Evolutionary conservation across 1,139 yeast genomes (phyloP).

Genomic region (Candida gigantensis): DNA sequence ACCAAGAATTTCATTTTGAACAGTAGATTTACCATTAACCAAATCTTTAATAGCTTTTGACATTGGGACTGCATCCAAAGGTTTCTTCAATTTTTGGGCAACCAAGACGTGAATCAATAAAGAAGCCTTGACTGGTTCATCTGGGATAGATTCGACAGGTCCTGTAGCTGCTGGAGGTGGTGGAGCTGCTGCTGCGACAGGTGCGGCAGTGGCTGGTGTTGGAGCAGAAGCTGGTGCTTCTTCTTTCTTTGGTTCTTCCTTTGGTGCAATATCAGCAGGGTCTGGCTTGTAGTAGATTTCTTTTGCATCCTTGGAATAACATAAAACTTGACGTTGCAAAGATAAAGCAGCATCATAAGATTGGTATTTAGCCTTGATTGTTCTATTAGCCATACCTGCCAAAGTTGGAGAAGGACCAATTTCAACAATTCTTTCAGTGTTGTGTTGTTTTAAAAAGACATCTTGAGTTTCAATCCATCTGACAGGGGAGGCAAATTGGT

Average conservation of each 20-base stretch:
- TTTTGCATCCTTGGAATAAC: slow-evolving; percentile 93
- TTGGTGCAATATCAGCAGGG: slow-evolving; percentile 59
- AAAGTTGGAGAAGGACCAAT: slow-evolving; percentile 98
- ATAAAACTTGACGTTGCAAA: slow-evolving; percentile 92
- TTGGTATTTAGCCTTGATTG: slow-evolving; percentile 94
- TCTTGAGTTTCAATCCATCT: slow-evolving; percentile 99
- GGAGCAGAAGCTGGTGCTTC: slow-evolving; percentile 35
- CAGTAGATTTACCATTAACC: slow-evolving; percentile 97
- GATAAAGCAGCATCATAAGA: slow-evolving; percentile 97
- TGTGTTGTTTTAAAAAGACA: slow-evolving; percentile 89
- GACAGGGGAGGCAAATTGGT: slow-evolving; percentile 98
- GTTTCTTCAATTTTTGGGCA: slow-evolving; percentile 92
- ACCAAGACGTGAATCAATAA: slow-evolving; percentile 85
- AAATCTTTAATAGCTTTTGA: slow-evolving; percentile 93
- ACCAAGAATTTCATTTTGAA: slow-evolving; percentile 97
- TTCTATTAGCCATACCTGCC: slow-evolving; percentile 98
- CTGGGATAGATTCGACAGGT: slow-evolving; percentile 81
- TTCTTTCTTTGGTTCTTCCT: slow-evolving; percentile 20
- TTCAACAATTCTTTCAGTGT: slow-evolving; percentile 96
- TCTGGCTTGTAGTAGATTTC: slow-evolving; percentile 96
- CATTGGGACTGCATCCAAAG: slow-evolving; percentile 82
- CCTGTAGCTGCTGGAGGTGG: slow-evolving; percentile 65
- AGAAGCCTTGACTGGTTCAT: slow-evolving; percentile 84
- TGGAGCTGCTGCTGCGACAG: slow-evolving; percentile 57
- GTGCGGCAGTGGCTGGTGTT: slow-evolving; percentile 47